A percentile compares a stretch with the other conserved stretches of the same genome.
phyloP scores from a whole-genome alignment of 2,329 filamentous ascomycete species.

The Ascochyta koolunga region DNA sequence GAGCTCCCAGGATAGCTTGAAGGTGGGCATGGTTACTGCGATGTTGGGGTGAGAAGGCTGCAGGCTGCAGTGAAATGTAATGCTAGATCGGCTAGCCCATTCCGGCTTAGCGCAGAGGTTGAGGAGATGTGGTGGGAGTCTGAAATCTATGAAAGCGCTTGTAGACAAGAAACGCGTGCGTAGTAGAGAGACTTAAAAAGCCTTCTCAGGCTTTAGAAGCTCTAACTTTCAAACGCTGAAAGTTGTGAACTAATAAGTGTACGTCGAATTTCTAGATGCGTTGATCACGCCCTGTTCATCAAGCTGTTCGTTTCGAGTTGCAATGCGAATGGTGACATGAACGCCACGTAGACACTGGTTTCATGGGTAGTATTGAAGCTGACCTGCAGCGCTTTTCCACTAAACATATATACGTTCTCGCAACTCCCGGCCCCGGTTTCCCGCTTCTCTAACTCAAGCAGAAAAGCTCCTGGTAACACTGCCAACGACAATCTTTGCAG shows the following conservation, averaged over 20 bases:
- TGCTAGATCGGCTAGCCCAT: background rate
- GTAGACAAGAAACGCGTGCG: background rate
- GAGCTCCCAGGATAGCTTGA: background rate
- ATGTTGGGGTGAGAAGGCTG: background rate
- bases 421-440: background rate
- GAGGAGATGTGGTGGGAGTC: too few species aligned
- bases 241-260: too few species aligned
- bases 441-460: background rate
- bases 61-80: background rate
- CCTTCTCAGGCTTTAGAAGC: background rate
- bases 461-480: conserved; percentile 8
- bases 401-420: background rate
- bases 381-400: conserved; percentile 11
- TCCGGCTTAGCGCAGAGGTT: background rate
- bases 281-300: background rate
- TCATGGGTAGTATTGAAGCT: conserved; percentile 1
- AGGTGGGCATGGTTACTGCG: background rate
- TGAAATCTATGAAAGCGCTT: background rate
- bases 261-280: background rate
- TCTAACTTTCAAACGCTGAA: background rate
- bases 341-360: background rate
- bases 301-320: background rate
- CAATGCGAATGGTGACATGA: background rate
- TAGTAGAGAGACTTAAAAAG: background rate
- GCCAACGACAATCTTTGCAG: conserved; percentile 12